Evolutionary conservation across 441 rosid genomes (phyloP).

Genomic region (Euphorbia schlechtendalii): DNA sequence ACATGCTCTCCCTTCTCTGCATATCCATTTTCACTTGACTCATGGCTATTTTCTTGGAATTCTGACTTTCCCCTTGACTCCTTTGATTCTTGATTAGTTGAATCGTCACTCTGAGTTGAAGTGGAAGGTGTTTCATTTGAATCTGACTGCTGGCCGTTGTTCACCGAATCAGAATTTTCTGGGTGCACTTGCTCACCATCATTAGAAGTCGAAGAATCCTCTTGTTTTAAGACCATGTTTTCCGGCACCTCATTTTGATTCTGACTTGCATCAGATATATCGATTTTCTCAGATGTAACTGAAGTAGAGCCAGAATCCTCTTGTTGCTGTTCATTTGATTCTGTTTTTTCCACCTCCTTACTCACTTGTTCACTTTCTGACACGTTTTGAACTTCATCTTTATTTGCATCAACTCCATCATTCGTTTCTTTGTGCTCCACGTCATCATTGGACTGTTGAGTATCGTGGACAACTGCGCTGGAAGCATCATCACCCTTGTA

Average conservation of each 20-base stretch:
- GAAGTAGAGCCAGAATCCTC: constrained; percentile 18
- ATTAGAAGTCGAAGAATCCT: constrained; percentile 23
- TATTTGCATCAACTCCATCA: constrained; percentile 29
- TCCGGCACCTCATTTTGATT: constrained; percentile 27
- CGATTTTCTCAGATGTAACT: constrained; percentile 13
- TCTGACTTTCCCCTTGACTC: constrained; percentile 25
- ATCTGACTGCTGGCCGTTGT: constrained; percentile 38
- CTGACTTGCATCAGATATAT: constrained; percentile 2
- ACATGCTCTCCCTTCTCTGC: constrained; percentile 36
- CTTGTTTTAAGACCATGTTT: constrained; percentile 19
- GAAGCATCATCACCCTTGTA: constrained; percentile 92
- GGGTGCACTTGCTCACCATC: constrained; percentile 27
- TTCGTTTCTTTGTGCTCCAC: constrained; percentile 32
- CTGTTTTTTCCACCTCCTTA: constrained; percentile 24
- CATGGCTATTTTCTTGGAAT: constrained; percentile 22
- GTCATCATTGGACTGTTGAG: constrained; percentile 26
- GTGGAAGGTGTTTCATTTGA: constrained; percentile 33
- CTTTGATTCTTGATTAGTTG: constrained; percentile 31
- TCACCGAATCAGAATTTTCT: constrained; percentile 40
- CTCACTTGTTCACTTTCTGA: constrained; percentile 22
- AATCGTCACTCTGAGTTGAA: constrained; percentile 31
- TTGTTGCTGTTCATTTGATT: constrained; percentile 29
- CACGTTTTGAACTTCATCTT: constrained; percentile 34
- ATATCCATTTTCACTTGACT: constrained; percentile 29
- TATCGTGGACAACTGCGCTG: constrained; percentile 66